phyloP scores from a whole-genome alignment of 805 yeast genomes.

The Kuraishia hungarica region DNA sequence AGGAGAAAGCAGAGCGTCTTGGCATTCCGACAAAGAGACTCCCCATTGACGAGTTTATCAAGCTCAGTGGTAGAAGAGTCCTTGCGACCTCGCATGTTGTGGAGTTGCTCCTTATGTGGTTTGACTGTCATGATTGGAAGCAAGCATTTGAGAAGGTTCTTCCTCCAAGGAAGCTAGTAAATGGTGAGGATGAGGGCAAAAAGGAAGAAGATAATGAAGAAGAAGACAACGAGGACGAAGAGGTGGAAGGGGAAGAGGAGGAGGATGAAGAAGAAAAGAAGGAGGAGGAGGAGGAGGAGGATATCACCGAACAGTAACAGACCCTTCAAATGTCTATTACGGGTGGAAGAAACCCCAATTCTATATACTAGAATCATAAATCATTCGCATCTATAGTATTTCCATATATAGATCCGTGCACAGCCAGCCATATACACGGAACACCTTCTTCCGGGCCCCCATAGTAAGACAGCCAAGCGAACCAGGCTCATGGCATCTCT shows the following conservation, averaged over 20 bases:
- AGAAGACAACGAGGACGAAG: constrained; percentile 6
- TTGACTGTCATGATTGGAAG: constrained; percentile 76
- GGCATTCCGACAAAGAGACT: constrained; percentile 69
- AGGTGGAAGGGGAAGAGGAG: not conserved
- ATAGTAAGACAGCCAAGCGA: too few species aligned
- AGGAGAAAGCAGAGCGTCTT: constrained; percentile 66
- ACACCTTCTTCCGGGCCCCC: too few species aligned
- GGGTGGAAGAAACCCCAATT: too few species aligned
- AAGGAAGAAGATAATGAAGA: constrained; percentile 9
- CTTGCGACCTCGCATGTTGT: constrained; percentile 94
- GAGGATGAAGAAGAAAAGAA: not conserved
- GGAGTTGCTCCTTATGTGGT: constrained; percentile 75
- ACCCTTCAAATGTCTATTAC: too few species aligned
- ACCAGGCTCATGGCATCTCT: too few species aligned
- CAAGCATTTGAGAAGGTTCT: constrained; percentile 78
- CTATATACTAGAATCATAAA: too few species aligned
- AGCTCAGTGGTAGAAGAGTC: constrained; percentile 78
- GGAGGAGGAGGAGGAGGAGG: not conserved
- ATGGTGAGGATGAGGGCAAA: constrained; percentile 9
- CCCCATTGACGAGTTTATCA: constrained; percentile 82
- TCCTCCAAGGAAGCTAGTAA: constrained; percentile 63
- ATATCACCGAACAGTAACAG: too few species aligned
- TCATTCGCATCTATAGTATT: too few species aligned
- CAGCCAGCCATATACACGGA: too few species aligned
- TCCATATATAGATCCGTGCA: too few species aligned